Base-by-base conservation (phyloP, 23 red algal genomes). In the Chondrus crispus region DNA sequence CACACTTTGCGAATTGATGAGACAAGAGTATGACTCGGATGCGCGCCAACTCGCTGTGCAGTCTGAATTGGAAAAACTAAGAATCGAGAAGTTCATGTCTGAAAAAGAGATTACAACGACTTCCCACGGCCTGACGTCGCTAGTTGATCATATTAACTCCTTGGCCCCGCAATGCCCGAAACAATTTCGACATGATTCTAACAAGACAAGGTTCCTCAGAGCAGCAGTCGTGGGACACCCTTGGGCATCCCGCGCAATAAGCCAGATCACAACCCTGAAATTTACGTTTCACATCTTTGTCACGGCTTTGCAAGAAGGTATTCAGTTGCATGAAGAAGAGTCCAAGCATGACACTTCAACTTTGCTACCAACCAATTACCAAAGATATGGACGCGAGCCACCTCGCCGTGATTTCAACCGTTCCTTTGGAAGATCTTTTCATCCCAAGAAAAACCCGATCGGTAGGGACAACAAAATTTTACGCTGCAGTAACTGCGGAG, bases 201-300 rank as follows among this genome's bases (percentile, higher is more conserved):
- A 76, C 1, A 76, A 76, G 71, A 41, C 43, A 0, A 22, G 38
- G 10, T 76, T 11, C 43, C 71, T 76, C 24, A 7, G 9, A 41
- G 20, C n/a, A 20, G 24, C 71, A 39, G 2, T 76, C 26, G 37
- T 38, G 26, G 60, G 1, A 66, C 12, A 76, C 46, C 9, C 48
- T n/a, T 83, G 78, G 78, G 18, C 78, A 33, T 26, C n/a, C 20
- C 28, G 32, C 11, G 46, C 46, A 33, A 39, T 83, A 26, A 54
- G 1, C 44, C 62, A 90, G 29, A 80, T 78, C 40, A 38, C 39
- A 16, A 36, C 86, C 33, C 63, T 42, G 8, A 43, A 69, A 13
- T 90, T 58, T 51, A 43, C 86, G n/a, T 76, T 78, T 42, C 62
- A 90, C 53, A 20, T 26, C 24, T 90, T 90, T 62, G 68, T 90